A percentile compares a stretch with the other conserved stretches of the same genome.
These are phyloP conservation scores for Laburnicola sp. DNA, from an alignment of 2,329 filamentous ascomycete species.

Conservation along the genomic window DNA sequence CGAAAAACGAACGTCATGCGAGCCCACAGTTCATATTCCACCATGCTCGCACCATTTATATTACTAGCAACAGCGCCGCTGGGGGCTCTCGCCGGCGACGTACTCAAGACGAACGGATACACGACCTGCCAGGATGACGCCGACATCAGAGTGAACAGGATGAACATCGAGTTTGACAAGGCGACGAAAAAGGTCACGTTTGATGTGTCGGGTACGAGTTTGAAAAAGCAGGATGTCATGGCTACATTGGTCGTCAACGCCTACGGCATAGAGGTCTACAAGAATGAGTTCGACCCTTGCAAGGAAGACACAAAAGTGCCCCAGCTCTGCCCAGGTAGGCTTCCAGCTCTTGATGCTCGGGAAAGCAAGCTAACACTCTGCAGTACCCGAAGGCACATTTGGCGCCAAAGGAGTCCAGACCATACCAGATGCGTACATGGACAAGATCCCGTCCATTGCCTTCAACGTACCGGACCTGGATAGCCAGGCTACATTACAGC, in stretches of 20 bases:
- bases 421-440: conserved; percentile 72
- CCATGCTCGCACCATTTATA: conserved; percentile 45
- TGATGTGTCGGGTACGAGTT: conserved; percentile 78
- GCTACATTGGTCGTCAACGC: conserved; percentile 76
- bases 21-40: conserved; percentile 39
- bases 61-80: conserved; percentile 44
- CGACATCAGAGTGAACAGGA: conserved; percentile 69
- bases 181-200: conserved; percentile 73
- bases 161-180: conserved; percentile 80
- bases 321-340: conserved; percentile 78
- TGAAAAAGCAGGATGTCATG: conserved; percentile 74
- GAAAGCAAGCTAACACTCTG: conserved; percentile 22
- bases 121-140: conserved; percentile 66
- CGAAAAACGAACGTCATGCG: conserved; percentile 37
- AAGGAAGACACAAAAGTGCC: conserved; percentile 65
- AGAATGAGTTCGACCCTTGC: conserved; percentile 83
- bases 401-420: conserved; percentile 69
- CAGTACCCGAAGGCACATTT: conserved; percentile 76
- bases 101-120: conserved; percentile 82
- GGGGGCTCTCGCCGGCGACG: conserved; percentile 65
- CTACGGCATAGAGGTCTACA: conserved; percentile 81
- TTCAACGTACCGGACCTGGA: conserved; percentile 90
- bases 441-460: conserved; percentile 81
- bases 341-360: conserved; percentile 7
- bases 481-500: conserved; percentile 76